Evolutionary conservation across 441 rosid species (phyloP), one percentile per base, ranked within the genome.

Genomic region (Adansonia grandidieri): DNA sequence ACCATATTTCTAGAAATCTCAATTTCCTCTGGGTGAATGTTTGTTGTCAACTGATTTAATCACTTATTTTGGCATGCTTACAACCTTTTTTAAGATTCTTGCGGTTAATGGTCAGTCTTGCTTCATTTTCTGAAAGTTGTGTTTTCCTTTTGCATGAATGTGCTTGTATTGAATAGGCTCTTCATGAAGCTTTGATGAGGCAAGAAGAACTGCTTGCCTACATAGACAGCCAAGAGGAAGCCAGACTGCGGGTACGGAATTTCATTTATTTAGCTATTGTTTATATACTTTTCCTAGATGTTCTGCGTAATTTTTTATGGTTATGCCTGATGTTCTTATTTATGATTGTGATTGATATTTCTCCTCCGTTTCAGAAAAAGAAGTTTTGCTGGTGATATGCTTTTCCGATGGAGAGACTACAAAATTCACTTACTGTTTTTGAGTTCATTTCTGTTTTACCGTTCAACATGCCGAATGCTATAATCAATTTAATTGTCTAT

Each of bases 151-250:
- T 20, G 53, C 53, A 58, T 6, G 24, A 19, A 14, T 10, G 19
- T 14, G 17, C 17, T 50, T 28, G 2, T 73, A 19, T 57, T 72
- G 74, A 74, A 44, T 87, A 97, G 98, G 98, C 98, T 54, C 89
- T 95, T 53, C 88, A 91, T 75, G 95, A 95, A 73, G 97, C 98
- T 76, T 85, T 90, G 76, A 94, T 96, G 94, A 91, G 88, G 86
- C 99, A 94, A 85, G 99, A 96, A 80, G 98, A 95, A 74, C 80
- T 95, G 82, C 97, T 93, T 19, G 97, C 96, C 2, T 93, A 92
- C 80, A 92, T 95, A 58, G 98, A 95, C 82, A 80, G 95, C 67
- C 97, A 95, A 85, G 93, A 88, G 84, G 91, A 87, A 81, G 97
- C 92, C 80, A 90, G 85, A 73, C 81, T 71, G 62, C 87, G 84